phyloP scores from a whole-genome alignment of 2,329 filamentous ascomycete genomes.

The Myriosclerotinia curreyana region DNA sequence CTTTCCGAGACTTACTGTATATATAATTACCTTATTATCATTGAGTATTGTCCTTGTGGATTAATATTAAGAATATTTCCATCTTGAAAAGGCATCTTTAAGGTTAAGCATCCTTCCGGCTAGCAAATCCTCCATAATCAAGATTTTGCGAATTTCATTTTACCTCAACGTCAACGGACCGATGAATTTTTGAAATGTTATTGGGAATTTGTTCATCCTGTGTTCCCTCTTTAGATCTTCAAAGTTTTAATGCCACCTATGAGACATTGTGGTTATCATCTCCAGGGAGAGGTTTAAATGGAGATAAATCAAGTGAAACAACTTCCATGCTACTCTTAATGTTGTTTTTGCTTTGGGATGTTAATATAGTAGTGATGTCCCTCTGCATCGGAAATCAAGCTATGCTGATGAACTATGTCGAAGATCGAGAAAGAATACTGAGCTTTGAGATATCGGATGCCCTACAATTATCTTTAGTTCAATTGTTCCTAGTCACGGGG shows the following conservation, averaged over 20 bases:
- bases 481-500: constrained; percentile 37
- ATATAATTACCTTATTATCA: not conserved
- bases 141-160: constrained; percentile 22
- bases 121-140: constrained; percentile 11
- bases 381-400: constrained; percentile 15
- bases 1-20: not conserved
- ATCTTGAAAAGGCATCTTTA: too few relatives aligned
- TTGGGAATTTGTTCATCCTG: constrained; percentile 30
- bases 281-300: constrained; percentile 3
- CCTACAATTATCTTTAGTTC: constrained; percentile 34
- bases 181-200: constrained; percentile 30
- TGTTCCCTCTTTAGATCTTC: constrained; percentile 30
- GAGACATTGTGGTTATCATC: constrained; percentile 24
- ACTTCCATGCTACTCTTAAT: constrained; percentile 36
- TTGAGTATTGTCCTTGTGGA: not conserved
- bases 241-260: constrained; percentile 25
- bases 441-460: constrained; percentile 36
- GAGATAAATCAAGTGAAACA: constrained; percentile 20
- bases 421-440: constrained; percentile 33
- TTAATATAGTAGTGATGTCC: constrained; percentile 29
- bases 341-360: constrained; percentile 38
- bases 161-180: constrained; percentile 27
- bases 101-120: too few relatives aligned
- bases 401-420: constrained; percentile 36
- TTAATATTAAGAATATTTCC: too few relatives aligned